Evolutionary conservation across 305 asterid species (phyloP).

Genomic region (Fraxinus angustifolia): DNA sequence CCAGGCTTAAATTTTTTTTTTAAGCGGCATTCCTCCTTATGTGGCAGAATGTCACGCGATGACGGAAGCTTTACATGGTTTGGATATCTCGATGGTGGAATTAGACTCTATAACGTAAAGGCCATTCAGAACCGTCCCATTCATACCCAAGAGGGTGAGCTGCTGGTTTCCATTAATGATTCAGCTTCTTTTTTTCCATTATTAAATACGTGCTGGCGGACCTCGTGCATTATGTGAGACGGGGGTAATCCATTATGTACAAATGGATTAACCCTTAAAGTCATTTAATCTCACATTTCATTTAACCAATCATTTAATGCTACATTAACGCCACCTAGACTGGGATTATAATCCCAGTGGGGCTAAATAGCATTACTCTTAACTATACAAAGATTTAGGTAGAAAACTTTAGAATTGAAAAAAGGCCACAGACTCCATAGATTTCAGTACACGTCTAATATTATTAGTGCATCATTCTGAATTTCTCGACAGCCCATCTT

Average conservation of each 20-base stretch:
- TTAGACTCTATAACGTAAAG: neutral
- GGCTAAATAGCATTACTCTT: no score
- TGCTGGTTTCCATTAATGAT: neutral
- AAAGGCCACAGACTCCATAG: neutral
- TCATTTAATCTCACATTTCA: no score
- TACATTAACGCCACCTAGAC: no score
- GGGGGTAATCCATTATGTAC: no score
- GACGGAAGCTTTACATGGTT: neutral
- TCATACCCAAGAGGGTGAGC: neutral
- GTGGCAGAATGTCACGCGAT: no score
- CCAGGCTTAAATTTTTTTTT: no score
- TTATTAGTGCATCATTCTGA: neutral
- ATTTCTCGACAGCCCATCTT: neutral
- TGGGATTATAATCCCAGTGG: no score
- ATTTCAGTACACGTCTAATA: neutral
- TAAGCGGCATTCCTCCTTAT: no score
- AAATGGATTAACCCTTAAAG: no score
- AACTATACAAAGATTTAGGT: neutral
- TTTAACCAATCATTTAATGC: no score
- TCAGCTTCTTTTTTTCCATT: neutral
- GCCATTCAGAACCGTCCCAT: neutral
- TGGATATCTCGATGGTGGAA: neutral
- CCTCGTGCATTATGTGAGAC: no score
- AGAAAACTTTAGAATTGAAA: neutral
- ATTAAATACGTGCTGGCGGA: no score